Conservation (phyloP, 164 flowering plant genomes). For the Macadamia integrifolia region DNA sequence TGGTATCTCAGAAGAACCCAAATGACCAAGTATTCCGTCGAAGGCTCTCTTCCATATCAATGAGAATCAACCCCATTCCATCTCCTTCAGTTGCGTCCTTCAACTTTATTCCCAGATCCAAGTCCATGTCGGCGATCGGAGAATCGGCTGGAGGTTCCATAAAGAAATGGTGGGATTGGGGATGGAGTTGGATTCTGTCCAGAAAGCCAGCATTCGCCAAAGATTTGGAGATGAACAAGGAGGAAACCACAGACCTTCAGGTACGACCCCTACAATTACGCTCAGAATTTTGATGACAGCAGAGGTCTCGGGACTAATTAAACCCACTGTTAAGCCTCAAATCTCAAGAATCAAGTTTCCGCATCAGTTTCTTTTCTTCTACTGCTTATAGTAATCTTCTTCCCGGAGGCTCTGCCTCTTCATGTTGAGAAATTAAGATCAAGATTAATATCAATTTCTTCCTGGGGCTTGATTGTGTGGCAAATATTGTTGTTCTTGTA, state of each 20-base stretch:
- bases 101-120: constrained; percentile 27
- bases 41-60: constrained; percentile 50
- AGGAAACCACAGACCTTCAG: constrained; percentile 21
- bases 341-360: too few relatives aligned
- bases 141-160: constrained; percentile 45
- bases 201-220: constrained; percentile 59
- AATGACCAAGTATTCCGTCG: constrained; percentile 29
- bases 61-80: constrained; percentile 34
- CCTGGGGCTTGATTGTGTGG: too few relatives aligned
- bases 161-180: constrained; percentile 73
- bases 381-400: too few relatives aligned
- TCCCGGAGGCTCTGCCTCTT: too few relatives aligned
- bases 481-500: too few relatives aligned
- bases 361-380: too few relatives aligned
- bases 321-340: too few relatives aligned
- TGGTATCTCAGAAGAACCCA: constrained; percentile 24
- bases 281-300: too few relatives aligned
- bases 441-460: too few relatives aligned
- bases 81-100: constrained; percentile 18
- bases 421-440: too few relatives aligned
- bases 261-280: too few relatives aligned
- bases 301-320: too few relatives aligned
- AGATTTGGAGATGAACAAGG: constrained; percentile 85
- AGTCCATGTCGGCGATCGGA: constrained; percentile 54
- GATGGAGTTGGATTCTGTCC: constrained; percentile 72